Conservation (phyloP, 2,329 filamentous ascomycete species). For the Sarocladiaceae sp. region DNA sequence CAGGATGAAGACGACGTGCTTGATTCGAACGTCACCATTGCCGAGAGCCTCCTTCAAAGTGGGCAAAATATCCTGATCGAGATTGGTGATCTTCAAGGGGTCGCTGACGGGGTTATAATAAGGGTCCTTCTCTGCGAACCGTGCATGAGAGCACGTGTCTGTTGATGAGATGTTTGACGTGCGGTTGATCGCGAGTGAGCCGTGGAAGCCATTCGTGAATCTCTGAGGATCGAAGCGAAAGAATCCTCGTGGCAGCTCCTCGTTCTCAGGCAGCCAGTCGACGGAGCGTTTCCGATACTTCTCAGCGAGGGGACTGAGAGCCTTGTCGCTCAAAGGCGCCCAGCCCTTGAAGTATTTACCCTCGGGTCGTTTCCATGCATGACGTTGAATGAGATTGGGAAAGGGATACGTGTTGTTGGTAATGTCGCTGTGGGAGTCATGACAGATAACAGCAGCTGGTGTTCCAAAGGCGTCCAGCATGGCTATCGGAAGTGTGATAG, state of each 20-base stretch:
- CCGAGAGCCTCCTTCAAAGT: conserved; percentile 7
- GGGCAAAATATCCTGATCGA: not conserved
- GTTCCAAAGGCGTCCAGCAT: conserved; percentile 23
- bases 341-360: conserved; percentile 27
- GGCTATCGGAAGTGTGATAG: conserved; percentile 25
- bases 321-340: conserved; percentile 18
- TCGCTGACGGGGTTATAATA: not conserved
- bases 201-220: not conserved
- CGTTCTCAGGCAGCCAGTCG: conserved; percentile 23
- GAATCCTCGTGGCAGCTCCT: not conserved
- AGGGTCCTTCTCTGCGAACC: not conserved
- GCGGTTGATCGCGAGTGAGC: not conserved
- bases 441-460: conserved; percentile 20
- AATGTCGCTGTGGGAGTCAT: conserved; percentile 17
- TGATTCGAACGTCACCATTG: conserved; percentile 23
- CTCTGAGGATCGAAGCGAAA: not conserved
- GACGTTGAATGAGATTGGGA: conserved; percentile 21
- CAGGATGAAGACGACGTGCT: conserved; percentile 30
- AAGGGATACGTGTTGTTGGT: conserved; percentile 24
- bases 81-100: not conserved
- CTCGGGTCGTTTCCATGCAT: conserved; percentile 19
- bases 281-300: conserved; percentile 21
- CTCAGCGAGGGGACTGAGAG: conserved; percentile 17
- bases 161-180: not conserved
- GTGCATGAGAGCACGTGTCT: not conserved